Conservation (phyloP, 148 eudicot species). For the Spergularia bocconei region DNA sequence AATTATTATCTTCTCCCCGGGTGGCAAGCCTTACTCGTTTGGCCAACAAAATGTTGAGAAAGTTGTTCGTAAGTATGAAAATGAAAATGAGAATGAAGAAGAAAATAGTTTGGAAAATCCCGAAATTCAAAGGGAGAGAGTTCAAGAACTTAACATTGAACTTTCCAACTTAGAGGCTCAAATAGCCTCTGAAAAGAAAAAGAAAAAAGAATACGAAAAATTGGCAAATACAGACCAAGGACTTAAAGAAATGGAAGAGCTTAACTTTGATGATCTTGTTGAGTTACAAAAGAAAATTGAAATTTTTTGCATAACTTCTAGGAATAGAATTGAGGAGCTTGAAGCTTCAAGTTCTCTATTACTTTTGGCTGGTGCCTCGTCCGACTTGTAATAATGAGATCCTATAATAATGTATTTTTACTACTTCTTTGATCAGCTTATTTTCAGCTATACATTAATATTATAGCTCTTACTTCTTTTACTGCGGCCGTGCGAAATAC, state of each 20-base stretch:
- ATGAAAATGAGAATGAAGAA: not conserved
- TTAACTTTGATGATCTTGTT: not conserved
- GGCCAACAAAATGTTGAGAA: constrained; percentile 29
- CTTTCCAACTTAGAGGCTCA: constrained; percentile 23
- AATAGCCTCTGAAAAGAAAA: constrained; percentile 10
- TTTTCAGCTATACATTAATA: too few relatives aligned
- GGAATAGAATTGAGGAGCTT: constrained; percentile 4
- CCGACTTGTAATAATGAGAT: too few relatives aligned
- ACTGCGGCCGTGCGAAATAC: too few relatives aligned
- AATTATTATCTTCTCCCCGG: constrained; percentile 27
- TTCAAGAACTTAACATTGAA: constrained; percentile 17
- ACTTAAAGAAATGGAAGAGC: not conserved
- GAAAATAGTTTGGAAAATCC: not conserved
- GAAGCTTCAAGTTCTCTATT: constrained; percentile 27
- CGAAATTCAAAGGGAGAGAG: not conserved
- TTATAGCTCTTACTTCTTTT: too few relatives aligned
- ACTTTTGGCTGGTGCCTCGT: constrained; percentile 12
- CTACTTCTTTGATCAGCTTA: too few relatives aligned
- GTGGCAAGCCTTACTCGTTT: constrained; percentile 34
- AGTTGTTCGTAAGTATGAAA: not conserved
- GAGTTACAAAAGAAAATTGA: constrained; percentile 9
- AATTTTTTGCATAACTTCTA: not conserved
- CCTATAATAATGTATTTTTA: too few relatives aligned
- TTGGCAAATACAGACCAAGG: not conserved
- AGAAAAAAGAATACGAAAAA: not conserved